Conservation (phyloP, 441 rosid genomes). For the Kokia cookei region DNA sequence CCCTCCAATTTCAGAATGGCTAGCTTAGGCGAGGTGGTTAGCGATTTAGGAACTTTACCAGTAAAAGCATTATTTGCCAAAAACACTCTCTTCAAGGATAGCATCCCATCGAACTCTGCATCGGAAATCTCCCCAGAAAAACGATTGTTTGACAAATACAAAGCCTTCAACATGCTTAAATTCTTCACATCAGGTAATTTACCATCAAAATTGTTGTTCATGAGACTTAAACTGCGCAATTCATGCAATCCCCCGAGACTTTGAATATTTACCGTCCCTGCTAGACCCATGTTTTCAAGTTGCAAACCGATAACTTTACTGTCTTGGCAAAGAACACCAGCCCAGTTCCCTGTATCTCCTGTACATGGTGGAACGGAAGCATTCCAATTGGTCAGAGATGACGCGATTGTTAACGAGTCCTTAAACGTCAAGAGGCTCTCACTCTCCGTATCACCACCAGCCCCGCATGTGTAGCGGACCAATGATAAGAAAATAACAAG, state of each 20-base stretch:
- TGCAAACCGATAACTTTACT: constrained; percentile 57
- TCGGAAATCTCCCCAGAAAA: constrained; percentile 62
- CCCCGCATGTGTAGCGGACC: constrained; percentile 14
- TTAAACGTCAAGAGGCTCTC: constrained; percentile 57
- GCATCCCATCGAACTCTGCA: constrained; percentile 62
- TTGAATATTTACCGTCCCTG: constrained; percentile 48
- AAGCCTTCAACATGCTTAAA: constrained; percentile 42
- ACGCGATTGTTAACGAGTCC: constrained; percentile 28
- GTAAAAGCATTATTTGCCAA: constrained; percentile 61
- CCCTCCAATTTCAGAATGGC: constrained; percentile 60
- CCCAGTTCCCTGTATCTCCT: constrained; percentile 42
- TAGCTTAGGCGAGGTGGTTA: constrained; percentile 48
- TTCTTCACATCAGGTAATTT: constrained; percentile 54
- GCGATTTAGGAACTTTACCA: constrained; percentile 52
- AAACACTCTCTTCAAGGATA: constrained; percentile 52
- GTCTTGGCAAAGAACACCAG: constrained; percentile 49
- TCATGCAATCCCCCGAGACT: constrained; percentile 34
- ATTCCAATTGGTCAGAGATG: constrained; percentile 50
- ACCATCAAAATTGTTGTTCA: constrained; percentile 65
- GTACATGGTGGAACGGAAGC: constrained; percentile 37
- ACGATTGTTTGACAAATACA: constrained; percentile 63
- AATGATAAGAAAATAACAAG: constrained; percentile 13
- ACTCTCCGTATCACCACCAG: constrained; percentile 15
- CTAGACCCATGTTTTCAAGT: constrained; percentile 58
- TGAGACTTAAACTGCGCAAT: constrained; percentile 63